Conservation (phyloP, 2,329 filamentous ascomycete species). For the Fusarium anthophilum region DNA sequence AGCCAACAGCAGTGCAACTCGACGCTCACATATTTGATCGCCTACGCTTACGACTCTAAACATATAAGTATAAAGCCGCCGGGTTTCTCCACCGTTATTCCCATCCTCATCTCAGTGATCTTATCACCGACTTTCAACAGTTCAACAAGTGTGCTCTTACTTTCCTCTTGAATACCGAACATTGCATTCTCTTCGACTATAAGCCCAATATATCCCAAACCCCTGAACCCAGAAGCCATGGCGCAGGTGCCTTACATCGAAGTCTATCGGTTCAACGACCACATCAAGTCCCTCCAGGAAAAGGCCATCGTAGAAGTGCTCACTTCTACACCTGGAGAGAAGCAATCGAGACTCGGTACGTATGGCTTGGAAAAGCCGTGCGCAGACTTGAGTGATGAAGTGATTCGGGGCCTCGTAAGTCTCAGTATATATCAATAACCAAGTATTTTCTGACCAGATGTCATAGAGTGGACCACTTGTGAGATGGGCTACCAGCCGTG, state of each 20-base stretch:
- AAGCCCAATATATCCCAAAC: neutral
- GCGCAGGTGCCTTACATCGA: constrained; percentile 1
- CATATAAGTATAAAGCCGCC: constrained; percentile 15
- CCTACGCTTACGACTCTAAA: neutral
- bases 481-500: constrained; percentile 8
- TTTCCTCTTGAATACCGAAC: neutral
- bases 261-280: constrained; percentile 13
- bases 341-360: constrained; percentile 7
- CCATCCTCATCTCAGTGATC: neutral
- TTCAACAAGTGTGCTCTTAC: neutral
- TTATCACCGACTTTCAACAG: neutral
- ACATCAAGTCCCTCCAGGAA: constrained; percentile 14
- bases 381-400: constrained; percentile 13
- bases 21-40: neutral
- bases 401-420: constrained; percentile 26
- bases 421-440: neutral
- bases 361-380: constrained; percentile 23
- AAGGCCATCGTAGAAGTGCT: constrained; percentile 29
- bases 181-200: neutral
- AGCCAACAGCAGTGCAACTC: constrained; percentile 8
- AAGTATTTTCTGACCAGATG: neutral
- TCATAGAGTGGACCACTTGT: constrained; percentile 1
- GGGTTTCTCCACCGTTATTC: neutral
- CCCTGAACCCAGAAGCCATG: constrained; percentile 10
- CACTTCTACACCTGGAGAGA: constrained; percentile 15